A percentile compares a stretch with the other conserved stretches of the same genome.
These are phyloP conservation scores for Saururus chinensis DNA, from an alignment of 164 flowering plant species.

Conservation along the genomic window DNA sequence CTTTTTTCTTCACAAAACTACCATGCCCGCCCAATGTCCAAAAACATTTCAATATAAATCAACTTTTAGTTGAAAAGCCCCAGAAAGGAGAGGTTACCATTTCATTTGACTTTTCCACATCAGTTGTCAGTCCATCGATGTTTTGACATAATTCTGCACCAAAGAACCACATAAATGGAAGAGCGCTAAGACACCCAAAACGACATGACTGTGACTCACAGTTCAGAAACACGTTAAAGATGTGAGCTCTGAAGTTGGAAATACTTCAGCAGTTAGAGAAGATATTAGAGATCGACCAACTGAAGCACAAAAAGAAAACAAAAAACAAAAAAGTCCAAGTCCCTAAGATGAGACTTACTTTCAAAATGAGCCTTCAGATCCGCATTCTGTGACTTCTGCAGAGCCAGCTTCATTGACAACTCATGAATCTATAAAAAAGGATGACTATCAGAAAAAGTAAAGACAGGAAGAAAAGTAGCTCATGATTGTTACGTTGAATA, in stretches of 20 bases:
- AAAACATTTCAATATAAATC: background rate
- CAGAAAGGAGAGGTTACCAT: conserved; percentile 36
- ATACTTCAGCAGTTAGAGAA: background rate
- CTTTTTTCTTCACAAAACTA: background rate
- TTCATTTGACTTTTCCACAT: conserved; percentile 86
- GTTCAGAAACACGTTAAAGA: too few relatives aligned
- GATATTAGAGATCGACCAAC: background rate
- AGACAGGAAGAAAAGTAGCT: background rate
- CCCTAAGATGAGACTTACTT: conserved; percentile 49
- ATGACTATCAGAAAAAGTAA: background rate
- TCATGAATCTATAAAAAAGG: conserved; percentile 20
- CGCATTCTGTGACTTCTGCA: conserved; percentile 81
- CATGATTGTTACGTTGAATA: background rate
- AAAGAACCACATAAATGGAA: background rate
- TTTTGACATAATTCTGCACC: conserved; percentile 62
- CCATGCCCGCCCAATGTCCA: too few relatives aligned
- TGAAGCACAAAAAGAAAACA: too few relatives aligned
- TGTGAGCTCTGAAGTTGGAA: background rate
- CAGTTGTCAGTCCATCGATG: conserved; percentile 67
- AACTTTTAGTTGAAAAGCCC: background rate
- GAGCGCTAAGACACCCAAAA: background rate
- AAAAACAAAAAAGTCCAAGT: background rate
- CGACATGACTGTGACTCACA: too few relatives aligned
- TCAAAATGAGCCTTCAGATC: conserved; percentile 80
- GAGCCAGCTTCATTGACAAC: conserved; percentile 66